A percentile compares a stretch with the other conserved stretches of the same genome.
phyloP scores from a whole-genome alignment of 805 yeast species.

The Dipodascus geniculatus region DNA sequence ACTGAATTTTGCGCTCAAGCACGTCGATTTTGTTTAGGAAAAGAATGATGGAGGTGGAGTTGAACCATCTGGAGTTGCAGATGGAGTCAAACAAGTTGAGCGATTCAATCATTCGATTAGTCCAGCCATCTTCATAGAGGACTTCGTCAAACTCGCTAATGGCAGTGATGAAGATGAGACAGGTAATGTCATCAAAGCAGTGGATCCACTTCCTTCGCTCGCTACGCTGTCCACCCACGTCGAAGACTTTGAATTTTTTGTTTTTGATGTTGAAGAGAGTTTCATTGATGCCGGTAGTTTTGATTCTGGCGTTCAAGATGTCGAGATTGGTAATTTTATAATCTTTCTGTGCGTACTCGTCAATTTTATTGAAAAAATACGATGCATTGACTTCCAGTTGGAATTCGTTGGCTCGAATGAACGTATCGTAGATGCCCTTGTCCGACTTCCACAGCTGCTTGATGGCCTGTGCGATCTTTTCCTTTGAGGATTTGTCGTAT shows the following conservation, averaged over 20 bases:
- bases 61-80: slow-evolving; percentile 78
- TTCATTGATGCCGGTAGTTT: slow-evolving; percentile 92
- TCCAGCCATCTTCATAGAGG: slow-evolving; percentile 79
- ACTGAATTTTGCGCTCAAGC: slow-evolving; percentile 55
- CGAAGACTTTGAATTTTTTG: slow-evolving; percentile 63
- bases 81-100: slow-evolving; percentile 71
- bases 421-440: slow-evolving; percentile 41
- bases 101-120: slow-evolving; percentile 86
- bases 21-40: slow-evolving; percentile 84
- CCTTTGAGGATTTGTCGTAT: not conserved
- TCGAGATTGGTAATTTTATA: slow-evolving; percentile 73
- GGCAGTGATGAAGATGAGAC: slow-evolving; percentile 79
- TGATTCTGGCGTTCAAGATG: slow-evolving; percentile 79
- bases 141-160: slow-evolving; percentile 87
- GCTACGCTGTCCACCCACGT: slow-evolving; percentile 94
- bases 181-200: slow-evolving; percentile 82
- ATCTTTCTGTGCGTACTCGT: slow-evolving; percentile 46
- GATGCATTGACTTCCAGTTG: slow-evolving; percentile 77
- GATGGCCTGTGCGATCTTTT: slow-evolving; percentile 58
- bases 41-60: slow-evolving; percentile 74
- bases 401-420: slow-evolving; percentile 49
- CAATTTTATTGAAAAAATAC: slow-evolving; percentile 69
- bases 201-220: slow-evolving; percentile 93
- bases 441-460: slow-evolving; percentile 58
- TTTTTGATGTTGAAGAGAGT: slow-evolving; percentile 61